Base-by-base conservation (phyloP, 176 grass and related monocot species). In the Eragrostis curvula region DNA sequence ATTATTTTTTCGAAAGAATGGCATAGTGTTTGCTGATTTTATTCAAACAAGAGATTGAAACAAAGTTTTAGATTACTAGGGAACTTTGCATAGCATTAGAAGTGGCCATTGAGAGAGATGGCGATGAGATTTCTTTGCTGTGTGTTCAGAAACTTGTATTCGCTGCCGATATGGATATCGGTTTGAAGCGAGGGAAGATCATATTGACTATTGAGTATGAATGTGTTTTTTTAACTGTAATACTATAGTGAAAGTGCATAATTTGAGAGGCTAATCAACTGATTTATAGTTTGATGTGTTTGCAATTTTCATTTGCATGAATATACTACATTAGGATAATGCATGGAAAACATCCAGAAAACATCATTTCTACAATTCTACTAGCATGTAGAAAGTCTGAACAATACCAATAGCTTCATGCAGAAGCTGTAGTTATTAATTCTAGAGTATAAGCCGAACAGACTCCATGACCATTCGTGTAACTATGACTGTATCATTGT, bases 401-500 rank as follows among this genome's bases (percentile, higher is more conserved):
- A 64, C 66, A 85, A 60, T 60, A 50, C 5, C 10, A 14, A 64
- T 63, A 60, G 12, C 42, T 50, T 67, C 16, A 84, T 67, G 44
- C 20, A 80, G 18, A 75, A 55, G 14, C 48, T 66, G 5, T 39
- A 56, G 13, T 23, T 80, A 36, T 80, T 53, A 15, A 39, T 13
- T 62, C 60, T 74, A 9, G 5, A 39, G 1, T 70, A 77, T 39
- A 58, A 49, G 42, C 49, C 66, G 70, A 2, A 48, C 69, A 65
- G 23, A 39, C 18, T 24, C 12, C 25, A 57, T 36, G 60, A 42
- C 3, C 58, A 52, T 78, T 25, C 6, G 17, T 73, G 17, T n/a
- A 27, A 67, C 48, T 28, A 41, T 41, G 21, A 15, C 20, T 66
- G 7, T 67, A 80, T 80, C 29, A 70, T 28, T 89, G 79, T 75